phyloP scores from a whole-genome alignment of 139 green algal genomes.

The Ettlia oleoabundans region DNA sequence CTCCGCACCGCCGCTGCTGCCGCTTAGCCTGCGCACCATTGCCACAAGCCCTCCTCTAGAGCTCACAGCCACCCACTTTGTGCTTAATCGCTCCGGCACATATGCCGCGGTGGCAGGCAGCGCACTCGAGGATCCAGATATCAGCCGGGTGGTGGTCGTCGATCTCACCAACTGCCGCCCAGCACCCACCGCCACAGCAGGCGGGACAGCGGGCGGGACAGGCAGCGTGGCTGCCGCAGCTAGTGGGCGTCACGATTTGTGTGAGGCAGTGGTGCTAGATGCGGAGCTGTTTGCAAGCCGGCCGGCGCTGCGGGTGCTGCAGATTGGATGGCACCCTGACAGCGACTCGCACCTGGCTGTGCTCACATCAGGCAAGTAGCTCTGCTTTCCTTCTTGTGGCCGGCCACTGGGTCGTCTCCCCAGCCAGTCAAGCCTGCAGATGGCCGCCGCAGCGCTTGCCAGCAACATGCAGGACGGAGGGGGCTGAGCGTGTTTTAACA shows the following conservation, averaged over 20 bases:
- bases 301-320: slow-evolving; percentile 53
- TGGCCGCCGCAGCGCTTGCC: too few species aligned
- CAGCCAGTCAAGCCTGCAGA: too few species aligned
- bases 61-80: slow-evolving; percentile 27
- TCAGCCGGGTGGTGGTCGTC: slow-evolving; percentile 24
- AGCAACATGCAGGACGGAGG: too few species aligned
- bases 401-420: too few species aligned
- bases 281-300: slow-evolving; percentile 37
- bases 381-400: too few species aligned
- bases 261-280: slow-evolving; percentile 41
- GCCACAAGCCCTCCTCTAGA: slow-evolving; percentile 26
- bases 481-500: too few species aligned
- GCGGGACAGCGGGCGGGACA: background rate
- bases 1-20: background rate
- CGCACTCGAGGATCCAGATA: slow-evolving; percentile 38
- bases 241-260: slow-evolving; percentile 7
- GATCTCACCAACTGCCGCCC: slow-evolving; percentile 31
- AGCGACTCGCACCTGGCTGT: slow-evolving; percentile 58
- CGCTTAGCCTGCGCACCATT: slow-evolving; percentile 17
- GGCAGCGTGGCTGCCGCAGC: too few species aligned
- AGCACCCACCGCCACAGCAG: background rate
- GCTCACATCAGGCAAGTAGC: slow-evolving; percentile 48
- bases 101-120: slow-evolving; percentile 30
- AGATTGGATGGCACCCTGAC: slow-evolving; percentile 53
- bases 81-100: slow-evolving; percentile 37